Conservation (phyloP, 2,329 filamentous ascomycete species). For the Thelonectria rubi region DNA sequence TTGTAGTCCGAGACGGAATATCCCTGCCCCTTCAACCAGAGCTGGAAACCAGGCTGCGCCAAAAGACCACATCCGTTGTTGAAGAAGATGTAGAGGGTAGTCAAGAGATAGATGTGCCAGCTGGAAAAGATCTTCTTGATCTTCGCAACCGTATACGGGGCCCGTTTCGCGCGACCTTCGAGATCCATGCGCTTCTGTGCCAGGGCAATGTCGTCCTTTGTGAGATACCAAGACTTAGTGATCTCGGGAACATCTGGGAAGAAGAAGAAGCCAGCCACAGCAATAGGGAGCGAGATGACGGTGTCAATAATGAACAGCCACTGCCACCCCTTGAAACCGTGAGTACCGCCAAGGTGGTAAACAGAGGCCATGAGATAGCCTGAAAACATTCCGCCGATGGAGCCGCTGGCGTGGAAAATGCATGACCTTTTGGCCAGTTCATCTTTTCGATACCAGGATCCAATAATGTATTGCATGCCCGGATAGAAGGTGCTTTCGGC, state of each 20-base stretch:
- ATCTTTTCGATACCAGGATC: conserved; percentile 54
- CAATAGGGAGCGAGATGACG: conserved; percentile 48
- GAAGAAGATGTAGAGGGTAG: conserved; percentile 69
- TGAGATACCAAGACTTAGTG: conserved; percentile 42
- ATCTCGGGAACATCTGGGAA: conserved; percentile 46
- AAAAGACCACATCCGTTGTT: conserved; percentile 63
- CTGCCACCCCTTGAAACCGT: conserved; percentile 58
- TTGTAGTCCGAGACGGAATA: conserved; percentile 56
- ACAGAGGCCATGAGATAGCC: conserved; percentile 49
- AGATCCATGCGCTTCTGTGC: conserved; percentile 47
- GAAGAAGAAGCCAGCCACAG: conserved; percentile 45
- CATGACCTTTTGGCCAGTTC: conserved; percentile 53
- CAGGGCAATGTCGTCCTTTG: conserved; percentile 38
- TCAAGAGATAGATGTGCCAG: conserved; percentile 72
- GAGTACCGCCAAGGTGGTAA: conserved; percentile 51
- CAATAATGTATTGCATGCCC: conserved; percentile 50
- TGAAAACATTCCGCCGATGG: conserved; percentile 39
- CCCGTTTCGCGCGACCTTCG: conserved; percentile 55
- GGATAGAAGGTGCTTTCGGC: conserved; percentile 50
- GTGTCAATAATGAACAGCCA: conserved; percentile 50
- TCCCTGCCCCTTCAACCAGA: conserved; percentile 57
- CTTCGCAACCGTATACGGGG: conserved; percentile 56
- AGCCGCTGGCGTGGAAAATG: conserved; percentile 49
- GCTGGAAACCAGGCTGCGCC: conserved; percentile 63
- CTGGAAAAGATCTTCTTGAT: conserved; percentile 68